These are phyloP conservation scores for Pichia terricola DNA, from an alignment of 1,139 yeast genomes.

Conservation along the genomic window DNA sequence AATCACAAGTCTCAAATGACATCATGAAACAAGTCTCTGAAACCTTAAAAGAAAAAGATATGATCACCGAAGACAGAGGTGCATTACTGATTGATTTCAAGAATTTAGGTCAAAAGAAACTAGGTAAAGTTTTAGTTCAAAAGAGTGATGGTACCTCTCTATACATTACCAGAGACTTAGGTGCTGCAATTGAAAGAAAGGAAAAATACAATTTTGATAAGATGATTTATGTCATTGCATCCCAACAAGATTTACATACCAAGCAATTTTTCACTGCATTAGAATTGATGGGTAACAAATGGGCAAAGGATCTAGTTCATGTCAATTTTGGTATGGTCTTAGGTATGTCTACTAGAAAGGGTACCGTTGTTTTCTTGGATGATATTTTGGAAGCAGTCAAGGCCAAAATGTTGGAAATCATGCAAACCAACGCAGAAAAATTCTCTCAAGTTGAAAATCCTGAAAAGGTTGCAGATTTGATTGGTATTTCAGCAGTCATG, in stretches of 20 bases:
- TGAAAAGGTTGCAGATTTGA: constrained; percentile 87
- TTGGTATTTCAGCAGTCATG: constrained; percentile 97
- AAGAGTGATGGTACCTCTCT: constrained; percentile 94
- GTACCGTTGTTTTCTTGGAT: constrained; percentile 95
- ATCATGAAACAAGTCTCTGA: constrained; percentile 60
- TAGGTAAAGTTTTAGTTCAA: constrained; percentile 89
- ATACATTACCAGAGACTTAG: constrained; percentile 93
- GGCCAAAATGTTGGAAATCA: constrained; percentile 93
- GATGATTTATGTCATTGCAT: constrained; percentile 91
- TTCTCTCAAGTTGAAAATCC: constrained; percentile 93
- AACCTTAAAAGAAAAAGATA: constrained; percentile 54
- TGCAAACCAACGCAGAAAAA: constrained; percentile 86
- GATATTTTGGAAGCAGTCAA: constrained; percentile 89
- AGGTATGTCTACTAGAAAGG: constrained; percentile 98
- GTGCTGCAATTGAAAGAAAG: constrained; percentile 91
- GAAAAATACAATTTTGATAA: constrained; percentile 81
- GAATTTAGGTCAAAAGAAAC: constrained; percentile 70
- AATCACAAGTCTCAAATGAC: constrained; percentile 80
- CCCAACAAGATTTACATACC: constrained; percentile 90
- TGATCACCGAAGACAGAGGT: constrained; percentile 83
- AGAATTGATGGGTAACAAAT: constrained; percentile 83
- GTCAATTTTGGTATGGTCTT: constrained; percentile 96
- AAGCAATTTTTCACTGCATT: constrained; percentile 93
- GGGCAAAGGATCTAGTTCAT: constrained; percentile 73
- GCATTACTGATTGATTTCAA: constrained; percentile 84